A percentile compares a stretch with the other conserved stretches of the same genome.
phyloP scores from a whole-genome alignment of 768 basidiomycete species.

The Suillus paluster region DNA sequence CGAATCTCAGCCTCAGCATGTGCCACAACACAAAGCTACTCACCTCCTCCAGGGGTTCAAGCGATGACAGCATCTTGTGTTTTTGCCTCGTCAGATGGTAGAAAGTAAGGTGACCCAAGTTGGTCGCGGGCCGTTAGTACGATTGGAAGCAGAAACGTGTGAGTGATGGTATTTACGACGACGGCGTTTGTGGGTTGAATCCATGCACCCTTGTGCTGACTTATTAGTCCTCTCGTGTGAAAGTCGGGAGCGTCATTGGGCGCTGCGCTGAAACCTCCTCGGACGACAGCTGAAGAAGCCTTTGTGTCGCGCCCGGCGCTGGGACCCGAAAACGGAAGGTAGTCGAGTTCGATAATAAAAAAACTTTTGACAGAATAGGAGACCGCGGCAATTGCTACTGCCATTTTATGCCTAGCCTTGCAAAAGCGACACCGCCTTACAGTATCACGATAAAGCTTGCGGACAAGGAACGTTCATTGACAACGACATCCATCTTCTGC shows the following conservation, averaged over 20 bases:
- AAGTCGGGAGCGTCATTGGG: background rate
- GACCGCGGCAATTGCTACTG: no score
- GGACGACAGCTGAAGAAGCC: no score
- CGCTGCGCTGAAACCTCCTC: background rate
- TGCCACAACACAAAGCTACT: constrained; percentile 6
- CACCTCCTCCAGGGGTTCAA: constrained; percentile 37
- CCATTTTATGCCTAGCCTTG: no score
- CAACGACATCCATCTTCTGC: background rate
- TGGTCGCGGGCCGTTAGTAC: background rate
- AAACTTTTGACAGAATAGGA: constrained; percentile 5
- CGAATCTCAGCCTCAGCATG: background rate
- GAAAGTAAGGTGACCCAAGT: background rate
- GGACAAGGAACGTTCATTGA: background rate
- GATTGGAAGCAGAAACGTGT: constrained; percentile 2
- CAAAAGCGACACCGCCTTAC: no score
- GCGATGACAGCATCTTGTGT: constrained; percentile 23
- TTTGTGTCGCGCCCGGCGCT: no score
- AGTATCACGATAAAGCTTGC: no score
- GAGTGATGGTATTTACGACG: constrained; percentile 1
- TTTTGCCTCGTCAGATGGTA: background rate
- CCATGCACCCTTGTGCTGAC: background rate
- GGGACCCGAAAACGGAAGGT: background rate
- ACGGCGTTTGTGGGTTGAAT: background rate
- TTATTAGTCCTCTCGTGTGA: background rate
- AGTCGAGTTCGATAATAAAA: background rate